Evolutionary conservation across 768 basidiomycete genomes (phyloP).

Genomic region (Boletales sp.): DNA sequence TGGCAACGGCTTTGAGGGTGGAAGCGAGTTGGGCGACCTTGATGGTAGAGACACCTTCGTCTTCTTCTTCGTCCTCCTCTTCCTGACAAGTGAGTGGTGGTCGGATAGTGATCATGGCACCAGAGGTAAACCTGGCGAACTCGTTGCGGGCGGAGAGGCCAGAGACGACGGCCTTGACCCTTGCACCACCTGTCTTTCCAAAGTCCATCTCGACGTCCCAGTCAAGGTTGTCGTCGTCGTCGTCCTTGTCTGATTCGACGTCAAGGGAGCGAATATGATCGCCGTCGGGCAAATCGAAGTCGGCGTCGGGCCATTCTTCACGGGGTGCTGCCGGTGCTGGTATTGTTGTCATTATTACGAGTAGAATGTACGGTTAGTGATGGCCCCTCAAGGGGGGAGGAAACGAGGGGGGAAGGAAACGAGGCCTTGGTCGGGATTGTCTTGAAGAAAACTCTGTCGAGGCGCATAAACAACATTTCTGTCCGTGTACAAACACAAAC

Average conservation of each 20-base stretch:
- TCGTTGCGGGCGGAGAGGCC: slow-evolving; percentile 40
- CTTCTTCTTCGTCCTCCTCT: slow-evolving; percentile 62
- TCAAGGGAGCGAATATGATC: slow-evolving; percentile 59
- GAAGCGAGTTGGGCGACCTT: slow-evolving; percentile 57
- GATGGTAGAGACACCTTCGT: slow-evolving; percentile 82
- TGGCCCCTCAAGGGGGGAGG: slow-evolving; percentile 19
- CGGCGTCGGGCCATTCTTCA: slow-evolving; percentile 86
- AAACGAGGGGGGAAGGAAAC: not conserved
- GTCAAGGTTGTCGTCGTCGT: slow-evolving; percentile 62
- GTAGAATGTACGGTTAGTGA: slow-evolving; percentile 17
- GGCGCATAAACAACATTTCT: too few species aligned
- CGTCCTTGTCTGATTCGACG: slow-evolving; percentile 59
- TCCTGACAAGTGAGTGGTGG: slow-evolving; percentile 52
- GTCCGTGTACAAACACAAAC: slow-evolving; percentile 17
- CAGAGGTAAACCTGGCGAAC: slow-evolving; percentile 29
- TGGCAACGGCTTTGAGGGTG: slow-evolving; percentile 32
- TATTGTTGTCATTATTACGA: slow-evolving; percentile 59
- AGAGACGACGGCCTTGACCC: slow-evolving; percentile 37
- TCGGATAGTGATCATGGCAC: slow-evolving; percentile 50
- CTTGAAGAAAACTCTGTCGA: slow-evolving; percentile 35
- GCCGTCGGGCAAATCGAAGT: slow-evolving; percentile 82
- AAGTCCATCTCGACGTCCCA: slow-evolving; percentile 81
- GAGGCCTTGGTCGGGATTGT: slow-evolving; percentile 5
- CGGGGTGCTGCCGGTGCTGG: slow-evolving; percentile 56
- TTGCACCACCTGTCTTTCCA: slow-evolving; percentile 53